Base-by-base conservation (phyloP, 768 basidiomycete species). In the Gyrodon lividus region DNA sequence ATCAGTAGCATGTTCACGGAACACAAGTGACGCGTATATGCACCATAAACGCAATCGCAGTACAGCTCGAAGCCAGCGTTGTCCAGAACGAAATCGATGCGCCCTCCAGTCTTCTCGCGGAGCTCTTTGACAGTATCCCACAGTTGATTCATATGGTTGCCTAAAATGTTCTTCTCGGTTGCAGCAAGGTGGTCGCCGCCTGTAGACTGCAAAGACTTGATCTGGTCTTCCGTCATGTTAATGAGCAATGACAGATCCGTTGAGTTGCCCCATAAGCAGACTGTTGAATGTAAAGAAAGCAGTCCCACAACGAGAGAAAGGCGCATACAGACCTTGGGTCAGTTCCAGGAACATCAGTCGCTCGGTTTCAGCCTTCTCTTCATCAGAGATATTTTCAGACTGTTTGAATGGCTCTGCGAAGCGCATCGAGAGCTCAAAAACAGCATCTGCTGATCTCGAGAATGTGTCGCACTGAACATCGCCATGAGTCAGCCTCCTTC, bases 221-320 rank as follows among this genome's bases (percentile, higher is more conserved):
- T 97, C 68, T 97, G 94, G 26, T 97, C 94, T 70, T 98, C 95
- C 6, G 89, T 89, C 94, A 97, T 96, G 72, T 98, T 92, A 70
- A 97, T 98, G 52, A 97, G 77, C 33, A 98, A 79, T 2, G 93
- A 96, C 44, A 97, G 77, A 70, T 97, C 95, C 44, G 95, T 98
- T 8, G 94, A 93, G 72, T 98, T 97, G 14, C 95, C 95, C 94
- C 94, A 97, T 12, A 96, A 78, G 65, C 93, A 96, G 46, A 97
- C 92, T 91, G 43, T n/a, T 30, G 41, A 49, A 48, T 30, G 13
- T 46, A 9, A 57, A 6, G 31, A 48, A 6, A 50, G 30, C 4
- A n/a, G 37, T 19, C 24, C 31, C 42, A 43, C n/a, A 33, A 39
- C n/a, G 39, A 16, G 14, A 30, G 52, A 35, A 56, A 13, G 41